Evolutionary conservation across 495 filamentous ascomycete genomes (phyloP), one percentile per base, ranked within the genome.

Genomic region (Xylaria scruposa): DNA sequence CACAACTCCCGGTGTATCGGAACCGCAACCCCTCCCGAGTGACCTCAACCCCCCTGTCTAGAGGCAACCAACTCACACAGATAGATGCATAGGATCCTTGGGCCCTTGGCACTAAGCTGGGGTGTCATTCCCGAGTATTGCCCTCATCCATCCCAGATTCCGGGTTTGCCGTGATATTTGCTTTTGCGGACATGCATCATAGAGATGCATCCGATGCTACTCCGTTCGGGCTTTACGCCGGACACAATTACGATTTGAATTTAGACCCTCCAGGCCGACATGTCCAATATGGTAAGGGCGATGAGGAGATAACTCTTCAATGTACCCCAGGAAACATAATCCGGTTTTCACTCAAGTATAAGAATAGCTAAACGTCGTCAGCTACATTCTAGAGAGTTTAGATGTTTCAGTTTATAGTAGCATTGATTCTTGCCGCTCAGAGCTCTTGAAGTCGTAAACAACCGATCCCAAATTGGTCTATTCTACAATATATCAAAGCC

Each of bases 121-220:
- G 49, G 21, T 53, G 54, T n/a, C 9, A 59, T n/a, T 13, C 13
- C 31, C 33, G 17, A 38, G 17, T 19, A 31, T 56, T 56, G 4
- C 4, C 51, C 38, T 42, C 38, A 42, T 42, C 51, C 21, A 26
- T 26, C 51, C 51, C 26, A 29, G 9, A 60, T 40, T 8, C 8
- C 8, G 33, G 33, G 31, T 21, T 60, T 21, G 9, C 21, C 33
- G 33, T 9, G 56, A 38, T 38, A 40, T 1, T 31, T 4, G 4
- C 29, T 31, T 31, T 24, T 26, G 4, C 33, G 1, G 19, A 21
- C 6, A 38, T 60, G 58, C 53, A 56, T 56, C 53, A 56, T 56
- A 56, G n/a, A 38, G 17, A 21, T 38, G 58, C 58, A 60, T 60
- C 38, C 58, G 33, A 60, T 60, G 33, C 58, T 38, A 60, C 58